Base-by-base conservation (phyloP, 495 filamentous ascomycete genomes). In the Viridothelium virens region DNA sequence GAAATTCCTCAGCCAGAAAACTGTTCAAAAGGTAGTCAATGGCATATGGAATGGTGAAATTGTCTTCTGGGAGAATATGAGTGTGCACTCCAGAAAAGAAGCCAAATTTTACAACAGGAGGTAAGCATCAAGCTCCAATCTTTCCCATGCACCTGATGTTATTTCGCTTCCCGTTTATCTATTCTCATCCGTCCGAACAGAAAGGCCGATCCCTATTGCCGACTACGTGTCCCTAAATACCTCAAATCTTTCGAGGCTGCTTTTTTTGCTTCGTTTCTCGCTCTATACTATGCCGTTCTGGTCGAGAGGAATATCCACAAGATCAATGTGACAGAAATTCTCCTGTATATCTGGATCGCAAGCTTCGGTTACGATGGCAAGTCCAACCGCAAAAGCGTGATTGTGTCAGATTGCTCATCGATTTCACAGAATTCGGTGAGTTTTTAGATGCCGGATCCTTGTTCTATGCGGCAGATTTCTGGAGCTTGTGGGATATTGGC, bases 21-120 rank as follows among this genome's bases (percentile, higher is more conserved):
- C 91, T 7, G 88, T 97, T 38, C 93, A 97, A 71, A 89, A 87
- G 68, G 88, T 96, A 65, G 86, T 96, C 53, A 87, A 91, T 65
- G 89, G 89, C 53, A 92, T 96, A 64, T 96, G 93, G 93, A 66
- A 65, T 56, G 93, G 92, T 31, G 86, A 92, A 65, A 96, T 97
- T 66, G 86, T 92, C 18, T 96, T 96, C 73, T 97, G 92, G 92
- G 88, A 96, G 67, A 85, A 80, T 46, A 77, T 97, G 38, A 88
- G 86, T 37, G 85, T 91, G 18, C 79, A 90, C 70, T 87, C 90
- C 0, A 85, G 77, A 38, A 97, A 96, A 73, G 88, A 89, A 69
- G 87, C 92, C 1, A 87, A 89, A 18, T 83, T 91, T 61, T 96
- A 95, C 77, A 91, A 90, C 74, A 82, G 84, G 67, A 79, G 78